Percentiles rank a stretch among this genome's conserved stretches.
These are phyloP conservation scores for Kluyveromyces nonfermentans DNA, from an alignment of 805 yeast genomes.

Conservation along the genomic window DNA sequence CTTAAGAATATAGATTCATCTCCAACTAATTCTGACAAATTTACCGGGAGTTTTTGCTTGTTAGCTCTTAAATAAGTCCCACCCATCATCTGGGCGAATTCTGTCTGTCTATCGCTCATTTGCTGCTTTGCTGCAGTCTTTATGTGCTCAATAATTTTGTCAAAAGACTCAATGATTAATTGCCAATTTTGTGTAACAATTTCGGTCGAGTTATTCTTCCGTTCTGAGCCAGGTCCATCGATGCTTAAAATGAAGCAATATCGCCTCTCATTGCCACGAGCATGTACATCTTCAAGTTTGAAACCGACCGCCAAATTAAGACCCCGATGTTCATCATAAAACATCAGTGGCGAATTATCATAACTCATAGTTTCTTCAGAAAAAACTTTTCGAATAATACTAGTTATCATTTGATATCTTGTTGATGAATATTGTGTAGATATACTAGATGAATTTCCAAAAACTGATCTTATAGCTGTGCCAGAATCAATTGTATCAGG, in stretches of 20 bases:
- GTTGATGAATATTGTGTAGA: constrained; percentile 55
- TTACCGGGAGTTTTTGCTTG: constrained; percentile 43
- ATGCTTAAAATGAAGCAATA: constrained; percentile 51
- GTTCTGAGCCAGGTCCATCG: constrained; percentile 39
- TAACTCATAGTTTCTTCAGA: constrained; percentile 60
- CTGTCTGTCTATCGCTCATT: constrained; percentile 33
- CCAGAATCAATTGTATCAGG: constrained; percentile 30
- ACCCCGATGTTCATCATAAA: constrained; percentile 55
- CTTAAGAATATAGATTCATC: constrained; percentile 41
- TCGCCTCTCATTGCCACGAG: constrained; percentile 67
- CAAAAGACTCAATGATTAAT: constrained; percentile 34
- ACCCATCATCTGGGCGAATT: constrained; percentile 16
- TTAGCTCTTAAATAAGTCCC: constrained; percentile 46
- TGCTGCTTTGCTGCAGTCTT: constrained; percentile 23
- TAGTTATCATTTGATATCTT: constrained; percentile 45
- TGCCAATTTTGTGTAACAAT: constrained; percentile 46
- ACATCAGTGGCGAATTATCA: constrained; percentile 49
- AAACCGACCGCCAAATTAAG: constrained; percentile 51
- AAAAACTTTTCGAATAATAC: constrained; percentile 52
- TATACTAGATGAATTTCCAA: constrained; percentile 28
- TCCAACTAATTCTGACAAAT: constrained; percentile 47
- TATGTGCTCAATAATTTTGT: constrained; percentile 34
- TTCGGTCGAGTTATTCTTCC: constrained; percentile 11
- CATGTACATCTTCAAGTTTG: constrained; percentile 52
- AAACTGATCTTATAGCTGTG: constrained; percentile 26